A percentile compares a stretch with the other conserved stretches of the same genome.
Conservation (phyloP, 805 yeast species). For the Candida palmyrensis region DNA sequence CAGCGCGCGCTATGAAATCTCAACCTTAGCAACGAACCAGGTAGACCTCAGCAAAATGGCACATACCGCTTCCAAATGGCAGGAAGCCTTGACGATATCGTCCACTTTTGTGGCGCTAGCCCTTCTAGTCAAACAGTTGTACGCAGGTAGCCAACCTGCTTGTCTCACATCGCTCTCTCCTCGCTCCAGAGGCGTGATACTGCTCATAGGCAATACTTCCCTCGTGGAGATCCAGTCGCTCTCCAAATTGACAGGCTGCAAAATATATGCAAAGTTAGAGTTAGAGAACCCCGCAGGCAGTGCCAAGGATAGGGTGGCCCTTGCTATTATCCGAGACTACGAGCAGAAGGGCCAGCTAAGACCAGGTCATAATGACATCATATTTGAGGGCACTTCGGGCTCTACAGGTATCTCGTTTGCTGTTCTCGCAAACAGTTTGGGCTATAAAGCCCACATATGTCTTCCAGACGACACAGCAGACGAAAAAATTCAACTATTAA, state of each 20-base stretch:
- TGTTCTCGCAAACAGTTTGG: constrained; percentile 80
- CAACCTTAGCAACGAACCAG: no score
- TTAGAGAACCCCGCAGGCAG: constrained; percentile 89
- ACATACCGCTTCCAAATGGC: not conserved
- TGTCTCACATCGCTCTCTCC: constrained; percentile 17
- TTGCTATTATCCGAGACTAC: constrained; percentile 70
- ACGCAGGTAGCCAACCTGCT: not conserved
- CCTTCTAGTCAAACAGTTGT: not conserved
- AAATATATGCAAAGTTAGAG: constrained; percentile 83
- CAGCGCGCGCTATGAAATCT: no score
- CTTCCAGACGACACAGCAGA: constrained; percentile 88
- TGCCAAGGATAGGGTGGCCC: constrained; percentile 91
- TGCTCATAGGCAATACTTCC: constrained; percentile 89
- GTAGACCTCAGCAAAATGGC: no score
- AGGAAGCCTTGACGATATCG: not conserved
- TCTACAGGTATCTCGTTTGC: constrained; percentile 96
- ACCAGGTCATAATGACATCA: constrained; percentile 61
- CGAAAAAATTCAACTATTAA: constrained; percentile 72
- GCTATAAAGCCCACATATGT: constrained; percentile 89
- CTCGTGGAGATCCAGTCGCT: constrained; percentile 68
- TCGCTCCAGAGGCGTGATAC: constrained; percentile 54
- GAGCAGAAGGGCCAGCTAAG: constrained; percentile 54
- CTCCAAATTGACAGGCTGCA: constrained; percentile 69
- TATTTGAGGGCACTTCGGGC: constrained; percentile 95
- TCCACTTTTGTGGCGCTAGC: constrained; percentile 1